Base-by-base conservation (phyloP, 345 rosid species). In the Gossypioides kirkii region DNA sequence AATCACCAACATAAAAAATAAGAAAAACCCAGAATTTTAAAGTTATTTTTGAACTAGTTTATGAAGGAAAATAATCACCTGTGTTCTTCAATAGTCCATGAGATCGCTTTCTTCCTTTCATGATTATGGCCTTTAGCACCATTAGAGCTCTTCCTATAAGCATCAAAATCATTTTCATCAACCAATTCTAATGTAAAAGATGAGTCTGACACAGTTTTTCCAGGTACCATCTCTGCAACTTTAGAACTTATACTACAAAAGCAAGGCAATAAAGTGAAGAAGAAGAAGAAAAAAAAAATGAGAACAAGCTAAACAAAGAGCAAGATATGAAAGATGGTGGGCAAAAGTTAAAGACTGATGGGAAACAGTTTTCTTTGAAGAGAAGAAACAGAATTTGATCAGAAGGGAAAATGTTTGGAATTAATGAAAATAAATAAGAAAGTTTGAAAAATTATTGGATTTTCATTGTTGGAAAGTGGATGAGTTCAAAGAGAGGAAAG, bases 71-170 rank as follows among this genome's bases (percentile, higher is more conserved):
- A 54, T 36, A 79, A 16, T 69, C 38, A 92, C 99, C 97, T 90
- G 88, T 95, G 99, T 61, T 95, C 99, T 50, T 91, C 98, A 77
- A 91, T 90, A 16, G 99, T 95, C 99, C 99, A 95, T 4, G 97
- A 96, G n/a, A 91, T 89, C 2, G 97, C 99, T 75, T 89, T 95
- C 84, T 88, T 92, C 73, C 97, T 86, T 69, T 89, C 97, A 11
- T 92, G 96, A 73, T 92, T 96, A 78, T 68, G 55, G 53, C 73
- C 79, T 77, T 80, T 86, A 12, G 75, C 69, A 43, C 81, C 84
- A 12, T 43, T 64, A 72, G 90, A 55, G 67, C 84, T 84, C 80
- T 88, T 95, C 53, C 98, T 81, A 47, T 41, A 79, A 0, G 77
- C 80, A 47, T 86, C 85, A 64, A 78, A 81, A 76, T 72, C 81